Evolutionary conservation across 2,329 filamentous ascomycete species (phyloP), one percentile per base, ranked within the genome.

Genomic region (Xylariaceae sp.): DNA sequence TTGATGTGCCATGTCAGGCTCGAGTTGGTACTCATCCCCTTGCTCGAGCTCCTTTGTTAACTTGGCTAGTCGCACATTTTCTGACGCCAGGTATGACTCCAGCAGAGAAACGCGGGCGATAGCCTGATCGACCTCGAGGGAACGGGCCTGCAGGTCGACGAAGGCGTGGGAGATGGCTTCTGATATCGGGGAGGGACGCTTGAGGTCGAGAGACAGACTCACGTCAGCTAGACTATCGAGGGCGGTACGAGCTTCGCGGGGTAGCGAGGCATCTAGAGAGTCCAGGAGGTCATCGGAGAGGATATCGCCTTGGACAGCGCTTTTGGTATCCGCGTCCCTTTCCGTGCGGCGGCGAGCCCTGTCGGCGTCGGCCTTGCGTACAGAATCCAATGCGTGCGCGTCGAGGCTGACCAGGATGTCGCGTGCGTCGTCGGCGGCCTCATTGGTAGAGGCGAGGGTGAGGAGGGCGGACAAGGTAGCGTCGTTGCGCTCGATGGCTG

Each of bases 401-500:
- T 89, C 81, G 13, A 84, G 66, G 16, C 70, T 68, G 19, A 75
- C 68, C 9, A 87, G 55, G 1, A 83, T 63, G 3, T 69, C 68
- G 13, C 74, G 72, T 52, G 87, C 81, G 54, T 90, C 86, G 49
- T 90, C 85, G 4, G 85, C 86, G 11, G 78, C 67, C 58, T 95
- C 89, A 60, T 93, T 95, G 32, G 81, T 71, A 9, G 81, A 72
- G 16, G 86, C 86, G 7, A 95, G 73, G 19, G 83, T 78, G 8
- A 94, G 74, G 3, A 95, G 73, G 1, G 76, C 81, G 49, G 81
- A 83, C 37, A 95, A 72, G 0, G 90, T 96, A 34, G 91, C 86
- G 22, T 84, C 75, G 59, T 93, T 96, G 55, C 89, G 83, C 67
- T 97, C 91, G 62, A 95, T 95, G 1, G 73, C 60, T 0, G 89